Evolutionary conservation across 1,284 basidiomycete species (phyloP).

Genomic region (Austroboletus novae-zelandiae): DNA sequence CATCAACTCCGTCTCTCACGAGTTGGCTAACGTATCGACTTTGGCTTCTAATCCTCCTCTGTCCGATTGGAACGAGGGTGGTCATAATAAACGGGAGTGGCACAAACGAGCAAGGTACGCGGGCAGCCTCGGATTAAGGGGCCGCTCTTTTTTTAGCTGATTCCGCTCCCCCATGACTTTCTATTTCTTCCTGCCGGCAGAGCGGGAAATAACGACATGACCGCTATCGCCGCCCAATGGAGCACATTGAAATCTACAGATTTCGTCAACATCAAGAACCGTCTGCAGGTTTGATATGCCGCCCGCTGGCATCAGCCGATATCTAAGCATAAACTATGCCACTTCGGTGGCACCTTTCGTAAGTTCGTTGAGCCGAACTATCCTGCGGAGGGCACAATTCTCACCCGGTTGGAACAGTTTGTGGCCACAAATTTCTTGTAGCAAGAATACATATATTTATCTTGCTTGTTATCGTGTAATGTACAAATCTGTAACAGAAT

Average conservation of each 20-base stretch:
- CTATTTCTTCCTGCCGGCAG: constrained; percentile 30
- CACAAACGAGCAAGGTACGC: constrained; percentile 48
- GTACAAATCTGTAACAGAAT: constrained; percentile 4
- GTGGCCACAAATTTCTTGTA: neutral
- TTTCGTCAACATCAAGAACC: constrained; percentile 49
- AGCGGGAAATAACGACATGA: constrained; percentile 51
- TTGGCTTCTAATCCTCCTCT: constrained; percentile 20
- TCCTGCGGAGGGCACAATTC: neutral
- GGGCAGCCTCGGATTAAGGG: neutral
- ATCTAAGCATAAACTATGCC: constrained; percentile 22
- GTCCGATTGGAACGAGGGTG: constrained; percentile 47
- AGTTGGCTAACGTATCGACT: constrained; percentile 4
- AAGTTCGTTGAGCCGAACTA: constrained; percentile 7
- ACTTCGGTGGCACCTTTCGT: constrained; percentile 15
- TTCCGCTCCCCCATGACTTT: constrained; percentile 1
- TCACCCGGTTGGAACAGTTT: constrained; percentile 4
- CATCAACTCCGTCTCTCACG: constrained; percentile 41
- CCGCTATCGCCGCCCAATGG: constrained; percentile 44
- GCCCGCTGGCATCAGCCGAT: neutral
- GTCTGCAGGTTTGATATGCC: constrained; percentile 45
- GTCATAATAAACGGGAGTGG: constrained; percentile 49
- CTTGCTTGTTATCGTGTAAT: constrained; percentile 15
- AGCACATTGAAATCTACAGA: constrained; percentile 43
- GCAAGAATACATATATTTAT: constrained; percentile 7
- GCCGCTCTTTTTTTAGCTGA: constrained; percentile 6